These are phyloP conservation scores for Penicillium sp. DNA, from an alignment of 2,329 filamentous ascomycete genomes.

Conservation along the genomic window DNA sequence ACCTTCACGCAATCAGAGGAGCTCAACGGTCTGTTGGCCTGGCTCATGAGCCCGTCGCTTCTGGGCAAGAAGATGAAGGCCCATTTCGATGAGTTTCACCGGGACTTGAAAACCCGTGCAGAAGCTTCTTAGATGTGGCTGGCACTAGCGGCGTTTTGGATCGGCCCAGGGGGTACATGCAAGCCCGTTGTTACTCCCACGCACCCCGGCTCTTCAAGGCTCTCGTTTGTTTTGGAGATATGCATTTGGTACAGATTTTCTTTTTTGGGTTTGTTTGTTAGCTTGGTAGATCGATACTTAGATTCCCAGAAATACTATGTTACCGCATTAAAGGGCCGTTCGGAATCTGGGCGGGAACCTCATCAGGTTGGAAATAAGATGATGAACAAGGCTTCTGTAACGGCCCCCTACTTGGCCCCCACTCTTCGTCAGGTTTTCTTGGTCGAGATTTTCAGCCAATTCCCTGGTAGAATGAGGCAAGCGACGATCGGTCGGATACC, in stretches of 20 bases:
- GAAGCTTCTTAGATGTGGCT: slow-evolving; percentile 10
- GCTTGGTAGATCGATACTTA: background rate
- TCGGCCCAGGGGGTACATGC: background rate
- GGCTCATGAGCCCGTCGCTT: slow-evolving; percentile 22
- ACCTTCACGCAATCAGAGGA: slow-evolving; percentile 26
- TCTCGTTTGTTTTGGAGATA: background rate
- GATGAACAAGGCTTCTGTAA: background rate
- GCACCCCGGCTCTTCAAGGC: background rate
- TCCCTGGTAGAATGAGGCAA: background rate
- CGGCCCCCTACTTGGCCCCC: background rate
- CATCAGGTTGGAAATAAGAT: background rate
- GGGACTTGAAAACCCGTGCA: slow-evolving; percentile 24
- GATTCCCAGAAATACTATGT: background rate
- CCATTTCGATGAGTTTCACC: slow-evolving; percentile 22
- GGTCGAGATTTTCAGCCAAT: background rate
- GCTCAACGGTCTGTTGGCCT: slow-evolving; percentile 20
- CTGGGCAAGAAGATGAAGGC: slow-evolving; percentile 23
- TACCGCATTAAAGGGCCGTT: background rate
- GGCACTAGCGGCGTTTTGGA: background rate
- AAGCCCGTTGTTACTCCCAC: background rate
- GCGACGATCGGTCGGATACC: background rate
- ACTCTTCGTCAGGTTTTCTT: background rate
- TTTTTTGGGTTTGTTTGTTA: background rate
- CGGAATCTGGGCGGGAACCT: background rate
- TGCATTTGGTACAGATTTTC: background rate